Conservation (phyloP, 768 basidiomycete genomes). For the Coprinopsis cinerea region DNA sequence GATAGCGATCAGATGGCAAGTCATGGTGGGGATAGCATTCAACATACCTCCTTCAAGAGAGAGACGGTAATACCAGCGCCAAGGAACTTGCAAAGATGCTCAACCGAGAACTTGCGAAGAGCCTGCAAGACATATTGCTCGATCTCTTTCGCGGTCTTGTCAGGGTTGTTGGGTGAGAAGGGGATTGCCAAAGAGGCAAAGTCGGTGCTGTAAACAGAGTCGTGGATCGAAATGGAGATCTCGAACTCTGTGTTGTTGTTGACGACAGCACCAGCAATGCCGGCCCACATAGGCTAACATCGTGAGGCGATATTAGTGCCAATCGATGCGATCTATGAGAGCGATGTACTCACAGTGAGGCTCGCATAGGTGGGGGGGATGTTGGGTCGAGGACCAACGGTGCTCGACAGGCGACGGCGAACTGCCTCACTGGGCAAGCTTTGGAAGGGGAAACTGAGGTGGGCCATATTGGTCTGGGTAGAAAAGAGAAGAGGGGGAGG, state of each 20-base stretch:
- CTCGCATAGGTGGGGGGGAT: slow-evolving; percentile 50
- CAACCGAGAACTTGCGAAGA: slow-evolving; percentile 63
- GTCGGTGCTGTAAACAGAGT: slow-evolving; percentile 81
- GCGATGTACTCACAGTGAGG: slow-evolving; percentile 50
- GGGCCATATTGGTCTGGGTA: slow-evolving; percentile 42
- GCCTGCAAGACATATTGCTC: slow-evolving; percentile 59
- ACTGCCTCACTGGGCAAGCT: slow-evolving; percentile 60
- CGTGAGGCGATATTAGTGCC: slow-evolving; percentile 14
- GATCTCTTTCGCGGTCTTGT: slow-evolving; percentile 54
- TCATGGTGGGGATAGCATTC: slow-evolving; percentile 4
- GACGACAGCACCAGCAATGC: slow-evolving; percentile 59
- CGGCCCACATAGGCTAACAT: slow-evolving; percentile 89
- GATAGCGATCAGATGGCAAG: slow-evolving; percentile 15
- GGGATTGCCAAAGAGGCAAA: slow-evolving; percentile 55
- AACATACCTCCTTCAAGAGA: slow-evolving; percentile 59
- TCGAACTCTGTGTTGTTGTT: slow-evolving; percentile 59
- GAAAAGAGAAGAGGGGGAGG: slow-evolving; percentile 17
- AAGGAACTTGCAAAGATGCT: slow-evolving; percentile 83
- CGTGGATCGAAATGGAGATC: slow-evolving; percentile 75
- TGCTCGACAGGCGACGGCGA: slow-evolving; percentile 64
- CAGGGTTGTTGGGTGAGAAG: slow-evolving; percentile 43
- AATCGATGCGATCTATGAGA: slow-evolving; percentile 7
- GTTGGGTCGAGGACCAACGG: slow-evolving; percentile 45
- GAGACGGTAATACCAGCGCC: slow-evolving; percentile 73
- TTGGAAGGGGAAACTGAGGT: slow-evolving; percentile 43